Conservation (phyloP, 179 eudicot genomes). For the Pouteria campechiana region DNA sequence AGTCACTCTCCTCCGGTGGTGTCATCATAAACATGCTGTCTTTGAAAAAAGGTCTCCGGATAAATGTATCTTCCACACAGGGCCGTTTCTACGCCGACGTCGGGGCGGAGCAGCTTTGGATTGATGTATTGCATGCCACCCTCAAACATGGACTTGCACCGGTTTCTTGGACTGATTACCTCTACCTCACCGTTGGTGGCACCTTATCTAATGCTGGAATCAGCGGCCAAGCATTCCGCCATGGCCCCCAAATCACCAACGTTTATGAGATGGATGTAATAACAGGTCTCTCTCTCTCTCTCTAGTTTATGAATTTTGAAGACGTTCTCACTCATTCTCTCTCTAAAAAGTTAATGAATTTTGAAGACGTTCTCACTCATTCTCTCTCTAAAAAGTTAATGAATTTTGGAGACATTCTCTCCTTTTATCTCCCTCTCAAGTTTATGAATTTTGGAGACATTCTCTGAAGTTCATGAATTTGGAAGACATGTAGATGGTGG, state of each 20-base stretch:
- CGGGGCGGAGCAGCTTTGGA: conserved; percentile 76
- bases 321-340: conserved; percentile 6
- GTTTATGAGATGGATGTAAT: conserved; percentile 82
- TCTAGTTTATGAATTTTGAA: neutral
- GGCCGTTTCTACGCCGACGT: conserved; percentile 54
- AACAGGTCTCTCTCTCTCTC: conserved; percentile 39
- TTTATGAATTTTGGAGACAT: neutral
- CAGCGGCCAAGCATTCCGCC: conserved; percentile 68
- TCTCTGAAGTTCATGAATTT: neutral
- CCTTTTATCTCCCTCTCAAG: conserved; percentile 11
- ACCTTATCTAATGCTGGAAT: conserved; percentile 86
- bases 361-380: conserved; percentile 6
- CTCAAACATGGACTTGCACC: conserved; percentile 68
- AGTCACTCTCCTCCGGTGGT: conserved; percentile 34
- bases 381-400: neutral
- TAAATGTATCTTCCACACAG: conserved; percentile 35
- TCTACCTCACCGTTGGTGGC: conserved; percentile 79
- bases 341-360: neutral
- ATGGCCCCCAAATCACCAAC: conserved; percentile 80
- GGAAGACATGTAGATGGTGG: neutral
- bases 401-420: neutral
- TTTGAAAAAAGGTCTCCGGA: conserved; percentile 9
- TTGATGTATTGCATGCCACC: conserved; percentile 46
- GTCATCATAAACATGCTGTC: conserved; percentile 42
- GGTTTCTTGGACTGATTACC: conserved; percentile 82